These are phyloP conservation scores for Mycena metata DNA, from an alignment of 768 basidiomycete genomes.

Conservation along the genomic window DNA sequence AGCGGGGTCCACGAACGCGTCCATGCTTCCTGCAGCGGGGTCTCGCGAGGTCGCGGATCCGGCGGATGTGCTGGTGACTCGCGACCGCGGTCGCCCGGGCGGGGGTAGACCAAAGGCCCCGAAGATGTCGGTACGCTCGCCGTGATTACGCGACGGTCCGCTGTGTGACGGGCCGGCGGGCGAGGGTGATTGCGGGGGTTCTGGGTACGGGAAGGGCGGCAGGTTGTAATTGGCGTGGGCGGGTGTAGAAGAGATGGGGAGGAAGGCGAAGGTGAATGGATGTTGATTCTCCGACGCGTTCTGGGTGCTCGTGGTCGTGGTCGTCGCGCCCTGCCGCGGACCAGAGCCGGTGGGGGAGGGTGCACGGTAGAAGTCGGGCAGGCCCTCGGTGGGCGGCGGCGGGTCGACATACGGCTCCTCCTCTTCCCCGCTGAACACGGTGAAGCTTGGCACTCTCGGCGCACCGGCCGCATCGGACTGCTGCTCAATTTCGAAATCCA, in stretches of 20 bases:
- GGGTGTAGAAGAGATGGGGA: constrained; percentile 67
- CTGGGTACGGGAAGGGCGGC: constrained; percentile 64
- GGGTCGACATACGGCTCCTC: constrained; percentile 55
- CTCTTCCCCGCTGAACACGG: constrained; percentile 63
- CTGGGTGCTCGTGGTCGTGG: constrained; percentile 64
- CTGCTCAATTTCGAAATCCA: constrained; percentile 36
- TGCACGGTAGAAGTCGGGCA: constrained; percentile 66
- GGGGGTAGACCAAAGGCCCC: constrained; percentile 61
- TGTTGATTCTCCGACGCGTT: constrained; percentile 67
- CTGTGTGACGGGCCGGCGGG: constrained; percentile 55
- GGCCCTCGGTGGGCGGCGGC: constrained; percentile 64
- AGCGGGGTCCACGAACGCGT: constrained; percentile 58
- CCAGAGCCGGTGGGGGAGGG: constrained; percentile 55
- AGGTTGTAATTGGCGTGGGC: constrained; percentile 58
- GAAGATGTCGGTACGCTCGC: constrained; percentile 60
- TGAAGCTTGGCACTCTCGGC: constrained; percentile 58
- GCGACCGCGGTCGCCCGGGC: constrained; percentile 56
- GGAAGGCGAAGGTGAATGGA: constrained; percentile 66
- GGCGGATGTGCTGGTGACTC: constrained; percentile 49
- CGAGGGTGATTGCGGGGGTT: constrained; percentile 71
- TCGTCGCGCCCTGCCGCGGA: constrained; percentile 45
- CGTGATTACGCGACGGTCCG: constrained; percentile 44
- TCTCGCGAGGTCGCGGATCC: too few relatives aligned
- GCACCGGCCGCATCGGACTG: constrained; percentile 29
- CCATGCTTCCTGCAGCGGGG: constrained; percentile 40